These are phyloP conservation scores for Phaeosphaeria sp. DNA, from an alignment of 2,329 filamentous ascomycete genomes.

Conservation along the genomic window DNA sequence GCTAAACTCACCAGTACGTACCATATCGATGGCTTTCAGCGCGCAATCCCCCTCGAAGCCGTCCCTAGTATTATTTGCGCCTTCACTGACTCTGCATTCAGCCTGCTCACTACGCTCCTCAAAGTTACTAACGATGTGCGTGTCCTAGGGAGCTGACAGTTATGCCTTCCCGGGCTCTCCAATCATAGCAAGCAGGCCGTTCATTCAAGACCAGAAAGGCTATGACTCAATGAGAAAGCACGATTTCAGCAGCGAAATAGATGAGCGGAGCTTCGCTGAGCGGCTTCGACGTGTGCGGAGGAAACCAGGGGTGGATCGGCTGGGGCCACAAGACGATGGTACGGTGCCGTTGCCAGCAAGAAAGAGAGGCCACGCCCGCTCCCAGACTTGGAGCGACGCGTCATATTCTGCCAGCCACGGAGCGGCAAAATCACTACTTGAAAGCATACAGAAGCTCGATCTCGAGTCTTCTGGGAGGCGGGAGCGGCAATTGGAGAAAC, in stretches of 20 bases:
- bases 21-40: constrained; percentile 19
- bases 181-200: constrained; percentile 17
- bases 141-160: constrained; percentile 30
- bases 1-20: constrained; percentile 91
- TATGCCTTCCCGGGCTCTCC: constrained; percentile 15
- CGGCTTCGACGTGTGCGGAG: constrained; percentile 22
- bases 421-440: constrained; percentile 10
- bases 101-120: constrained; percentile 59
- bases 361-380: constrained; percentile 10
- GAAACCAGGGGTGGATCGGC: constrained; percentile 19
- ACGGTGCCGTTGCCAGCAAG: constrained; percentile 1
- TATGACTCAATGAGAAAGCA: constrained; percentile 14
- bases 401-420: constrained; percentile 1
- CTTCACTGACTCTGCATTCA: constrained; percentile 43
- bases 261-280: constrained; percentile 19
- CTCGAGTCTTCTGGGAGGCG: constrained; percentile 9
- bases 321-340: constrained; percentile 17
- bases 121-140: constrained; percentile 54
- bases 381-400: constrained; percentile 12
- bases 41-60: constrained; percentile 24
- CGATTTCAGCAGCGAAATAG: constrained; percentile 13
- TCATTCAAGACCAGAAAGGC: constrained; percentile 13
- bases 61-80: constrained; percentile 32
- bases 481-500: constrained; percentile 13
- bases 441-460: constrained; percentile 7